Percentiles rank a stretch among this genome's conserved stretches.
Conservation (phyloP, 225 moss, liverwort and hornwort species). For the Physcomitrellopsis africana region DNA sequence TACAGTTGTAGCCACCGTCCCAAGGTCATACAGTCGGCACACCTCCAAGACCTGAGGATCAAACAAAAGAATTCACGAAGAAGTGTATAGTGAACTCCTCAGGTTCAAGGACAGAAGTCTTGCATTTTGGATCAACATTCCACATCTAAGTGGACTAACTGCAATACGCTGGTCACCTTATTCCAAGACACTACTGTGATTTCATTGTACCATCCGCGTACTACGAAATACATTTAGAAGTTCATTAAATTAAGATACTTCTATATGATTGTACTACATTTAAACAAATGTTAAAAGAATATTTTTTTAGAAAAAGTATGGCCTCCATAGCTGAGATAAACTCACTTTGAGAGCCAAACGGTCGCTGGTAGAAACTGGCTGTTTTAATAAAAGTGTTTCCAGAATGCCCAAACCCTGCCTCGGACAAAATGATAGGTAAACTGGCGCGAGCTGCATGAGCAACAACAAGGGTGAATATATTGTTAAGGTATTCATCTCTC, state of each 20-base stretch:
- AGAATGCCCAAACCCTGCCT: slow-evolving; percentile 89
- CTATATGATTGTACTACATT: neutral
- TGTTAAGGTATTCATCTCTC: slow-evolving; percentile 5
- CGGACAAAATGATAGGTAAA: slow-evolving; percentile 87
- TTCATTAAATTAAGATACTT: neutral
- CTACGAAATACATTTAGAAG: slow-evolving; percentile 11
- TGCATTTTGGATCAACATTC: slow-evolving; percentile 10
- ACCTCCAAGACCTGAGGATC: slow-evolving; percentile 78
- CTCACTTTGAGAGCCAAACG: slow-evolving; percentile 83
- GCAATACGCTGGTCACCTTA: neutral
- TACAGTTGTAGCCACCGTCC: slow-evolving; percentile 68
- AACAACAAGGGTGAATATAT: slow-evolving; percentile 21
- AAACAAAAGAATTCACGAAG: slow-evolving; percentile 25
- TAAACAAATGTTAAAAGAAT: neutral
- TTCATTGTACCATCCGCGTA: slow-evolving; percentile 10
- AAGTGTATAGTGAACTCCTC: slow-evolving; percentile 17
- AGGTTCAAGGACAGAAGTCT: slow-evolving; percentile 13
- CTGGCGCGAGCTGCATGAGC: slow-evolving; percentile 77
- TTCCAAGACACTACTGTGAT: neutral
- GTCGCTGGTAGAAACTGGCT: slow-evolving; percentile 77
- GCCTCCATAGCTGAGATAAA: slow-evolving; percentile 15
- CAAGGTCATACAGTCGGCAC: slow-evolving; percentile 86
- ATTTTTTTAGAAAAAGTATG: neutral
- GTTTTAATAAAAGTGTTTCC: slow-evolving; percentile 76
- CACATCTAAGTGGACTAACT: neutral